These are phyloP conservation scores for Rhizopogon vinicolor DNA, from an alignment of 768 basidiomycete species.

Conservation along the genomic window DNA sequence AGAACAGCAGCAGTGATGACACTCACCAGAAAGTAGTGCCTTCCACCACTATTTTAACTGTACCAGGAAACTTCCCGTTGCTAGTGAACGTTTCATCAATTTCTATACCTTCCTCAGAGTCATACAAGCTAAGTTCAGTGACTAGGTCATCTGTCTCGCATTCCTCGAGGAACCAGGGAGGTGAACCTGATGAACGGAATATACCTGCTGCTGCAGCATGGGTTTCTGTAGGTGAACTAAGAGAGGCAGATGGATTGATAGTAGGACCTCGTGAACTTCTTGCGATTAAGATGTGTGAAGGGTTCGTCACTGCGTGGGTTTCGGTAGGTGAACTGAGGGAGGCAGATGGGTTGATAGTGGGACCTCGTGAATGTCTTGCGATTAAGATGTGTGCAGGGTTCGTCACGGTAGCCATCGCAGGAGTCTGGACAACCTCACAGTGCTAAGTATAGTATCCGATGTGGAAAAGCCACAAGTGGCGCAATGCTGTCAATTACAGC, in stretches of 20 bases:
- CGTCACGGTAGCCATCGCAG: slow-evolving; percentile 35
- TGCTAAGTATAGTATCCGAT: too few relatives aligned
- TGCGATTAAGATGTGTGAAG: slow-evolving; percentile 85
- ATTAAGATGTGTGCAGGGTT: slow-evolving; percentile 89
- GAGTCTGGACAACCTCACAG: neutral
- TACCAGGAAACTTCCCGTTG: slow-evolving; percentile 68
- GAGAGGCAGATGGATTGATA: slow-evolving; percentile 72
- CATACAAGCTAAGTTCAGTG: slow-evolving; percentile 64
- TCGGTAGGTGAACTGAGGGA: slow-evolving; percentile 82
- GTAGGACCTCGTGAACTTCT: slow-evolving; percentile 75
- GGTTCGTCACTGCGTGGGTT: slow-evolving; percentile 76
- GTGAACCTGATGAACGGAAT: slow-evolving; percentile 76
- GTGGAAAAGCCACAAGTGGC: too few relatives aligned
- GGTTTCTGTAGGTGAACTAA: slow-evolving; percentile 84
- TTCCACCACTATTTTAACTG: slow-evolving; percentile 88
- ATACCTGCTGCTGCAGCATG: slow-evolving; percentile 85
- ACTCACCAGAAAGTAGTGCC: slow-evolving; percentile 87
- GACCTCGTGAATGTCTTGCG: slow-evolving; percentile 77
- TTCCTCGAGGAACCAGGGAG: slow-evolving; percentile 77
- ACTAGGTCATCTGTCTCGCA: slow-evolving; percentile 65
- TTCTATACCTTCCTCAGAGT: slow-evolving; percentile 69
- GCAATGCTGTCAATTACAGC: too few relatives aligned
- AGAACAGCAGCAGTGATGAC: neutral
- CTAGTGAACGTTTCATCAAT: slow-evolving; percentile 77
- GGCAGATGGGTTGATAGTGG: slow-evolving; percentile 68